Evolutionary conservation across 257 asterid genomes (phyloP).

Genomic region (Coffea eugenioides): DNA sequence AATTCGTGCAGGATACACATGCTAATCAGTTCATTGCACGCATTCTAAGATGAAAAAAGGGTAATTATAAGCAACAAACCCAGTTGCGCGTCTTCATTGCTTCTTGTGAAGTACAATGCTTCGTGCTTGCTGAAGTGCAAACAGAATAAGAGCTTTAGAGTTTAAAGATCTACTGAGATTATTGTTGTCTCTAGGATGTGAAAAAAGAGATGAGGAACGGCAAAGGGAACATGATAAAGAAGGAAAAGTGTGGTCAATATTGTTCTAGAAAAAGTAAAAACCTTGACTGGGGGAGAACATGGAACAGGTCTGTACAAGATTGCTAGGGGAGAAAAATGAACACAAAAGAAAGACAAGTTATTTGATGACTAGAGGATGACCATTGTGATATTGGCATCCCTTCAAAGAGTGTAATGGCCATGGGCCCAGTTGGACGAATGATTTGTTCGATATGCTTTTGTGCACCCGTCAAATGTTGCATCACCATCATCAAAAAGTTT

Average conservation of each 20-base stretch:
- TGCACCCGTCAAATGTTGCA: neutral
- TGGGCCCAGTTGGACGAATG: neutral
- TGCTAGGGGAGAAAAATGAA: neutral
- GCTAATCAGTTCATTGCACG: neutral
- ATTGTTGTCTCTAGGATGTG: neutral
- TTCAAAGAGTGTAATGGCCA: neutral
- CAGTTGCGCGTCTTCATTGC: neutral
- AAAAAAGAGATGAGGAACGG: neutral
- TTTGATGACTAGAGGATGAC: neutral
- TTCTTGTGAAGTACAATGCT: neutral
- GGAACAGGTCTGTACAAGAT: neutral
- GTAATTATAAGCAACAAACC: neutral
- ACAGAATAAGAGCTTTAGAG: neutral
- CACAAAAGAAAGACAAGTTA: neutral
- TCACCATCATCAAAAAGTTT: conserved; percentile 4
- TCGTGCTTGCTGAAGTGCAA: neutral
- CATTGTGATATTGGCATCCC: neutral
- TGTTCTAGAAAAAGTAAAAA: neutral
- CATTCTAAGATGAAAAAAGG: neutral
- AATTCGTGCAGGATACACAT: neutral
- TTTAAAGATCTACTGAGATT: neutral
- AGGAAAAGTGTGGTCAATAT: neutral
- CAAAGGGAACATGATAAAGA: neutral
- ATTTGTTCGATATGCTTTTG: neutral
- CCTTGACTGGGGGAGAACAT: neutral